These are phyloP conservation scores for Entophlyctis luteolus DNA, from an alignment of 192 early-diverging fungal genomes.

Conservation along the genomic window DNA sequence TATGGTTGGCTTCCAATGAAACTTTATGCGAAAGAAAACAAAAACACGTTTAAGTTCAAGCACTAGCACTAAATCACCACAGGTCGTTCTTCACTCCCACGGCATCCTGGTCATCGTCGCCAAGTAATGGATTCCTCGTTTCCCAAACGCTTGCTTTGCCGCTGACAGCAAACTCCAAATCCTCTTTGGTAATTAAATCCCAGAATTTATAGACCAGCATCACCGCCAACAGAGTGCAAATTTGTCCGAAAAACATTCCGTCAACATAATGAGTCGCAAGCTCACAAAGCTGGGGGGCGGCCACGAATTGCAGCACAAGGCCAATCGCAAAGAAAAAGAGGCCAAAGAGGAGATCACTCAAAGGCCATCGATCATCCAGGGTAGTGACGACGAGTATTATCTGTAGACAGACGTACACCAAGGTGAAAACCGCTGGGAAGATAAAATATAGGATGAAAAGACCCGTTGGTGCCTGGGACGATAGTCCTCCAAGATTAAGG, in stretches of 20 bases:
- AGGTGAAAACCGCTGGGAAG: slow-evolving; percentile 73
- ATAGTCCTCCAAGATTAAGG: slow-evolving; percentile 59
- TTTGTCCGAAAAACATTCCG: slow-evolving; percentile 93
- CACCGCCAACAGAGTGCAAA: slow-evolving; percentile 83
- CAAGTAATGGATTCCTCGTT: slow-evolving; percentile 62
- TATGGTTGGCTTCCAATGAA: not conserved
- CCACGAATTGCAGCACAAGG: slow-evolving; percentile 75
- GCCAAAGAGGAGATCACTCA: slow-evolving; percentile 87
- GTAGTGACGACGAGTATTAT: slow-evolving; percentile 90
- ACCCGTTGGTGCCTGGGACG: slow-evolving; percentile 57
- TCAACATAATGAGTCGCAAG: slow-evolving; percentile 92
- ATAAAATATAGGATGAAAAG: slow-evolving; percentile 87
- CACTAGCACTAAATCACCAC: too few species aligned
- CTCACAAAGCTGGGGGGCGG: slow-evolving; percentile 79
- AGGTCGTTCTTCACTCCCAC: slow-evolving; percentile 4
- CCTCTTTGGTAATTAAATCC: slow-evolving; percentile 98
- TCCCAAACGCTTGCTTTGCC: slow-evolving; percentile 82
- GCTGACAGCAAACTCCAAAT: slow-evolving; percentile 89
- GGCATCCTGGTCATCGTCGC: slow-evolving; percentile 37
- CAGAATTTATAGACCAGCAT: slow-evolving; percentile 99
- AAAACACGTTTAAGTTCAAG: too few species aligned
- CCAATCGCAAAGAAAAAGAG: slow-evolving; percentile 83
- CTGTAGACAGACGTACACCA: slow-evolving; percentile 85
- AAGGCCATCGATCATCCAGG: slow-evolving; percentile 92
- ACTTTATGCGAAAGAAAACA: not conserved